Evolutionary conservation across 164 flowering plant genomes (phyloP).

Genomic region (Annona cherimola): DNA sequence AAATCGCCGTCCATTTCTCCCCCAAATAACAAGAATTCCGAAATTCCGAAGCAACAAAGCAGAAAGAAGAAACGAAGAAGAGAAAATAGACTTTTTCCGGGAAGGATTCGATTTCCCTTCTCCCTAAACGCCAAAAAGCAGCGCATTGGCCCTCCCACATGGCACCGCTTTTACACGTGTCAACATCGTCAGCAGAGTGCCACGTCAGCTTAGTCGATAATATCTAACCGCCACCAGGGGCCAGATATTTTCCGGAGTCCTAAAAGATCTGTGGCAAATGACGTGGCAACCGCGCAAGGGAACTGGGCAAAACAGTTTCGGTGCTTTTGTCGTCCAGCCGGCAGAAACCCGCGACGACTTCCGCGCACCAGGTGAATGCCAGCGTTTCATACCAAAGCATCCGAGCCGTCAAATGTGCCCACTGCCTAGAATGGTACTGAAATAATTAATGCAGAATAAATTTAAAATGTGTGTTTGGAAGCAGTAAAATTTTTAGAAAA

Average conservation of each 20-base stretch:
- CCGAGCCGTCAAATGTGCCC: too few species aligned
- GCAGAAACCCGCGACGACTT: background rate
- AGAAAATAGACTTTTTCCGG: background rate
- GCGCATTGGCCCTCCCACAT: slow-evolving; percentile 22
- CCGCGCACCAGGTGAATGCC: too few species aligned
- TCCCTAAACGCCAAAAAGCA: background rate
- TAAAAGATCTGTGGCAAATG: background rate
- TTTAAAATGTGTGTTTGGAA: too few species aligned
- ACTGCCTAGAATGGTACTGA: too few species aligned
- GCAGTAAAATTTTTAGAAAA: too few species aligned
- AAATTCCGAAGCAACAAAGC: too few species aligned
- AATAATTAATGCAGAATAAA: too few species aligned
- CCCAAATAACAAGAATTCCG: background rate
- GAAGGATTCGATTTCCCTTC: background rate
- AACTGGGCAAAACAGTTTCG: background rate
- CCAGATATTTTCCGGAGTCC: slow-evolving; percentile 19
- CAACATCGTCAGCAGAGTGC: slow-evolving; percentile 3
- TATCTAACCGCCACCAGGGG: slow-evolving; percentile 6
- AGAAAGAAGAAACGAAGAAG: background rate
- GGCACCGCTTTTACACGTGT: slow-evolving; percentile 43
- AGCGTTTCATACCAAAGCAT: too few species aligned
- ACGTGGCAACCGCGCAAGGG: background rate
- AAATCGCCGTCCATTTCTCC: background rate
- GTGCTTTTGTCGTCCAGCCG: background rate
- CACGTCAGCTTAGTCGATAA: slow-evolving; percentile 19